Conservation (phyloP, 176 grass and related monocot species). For the Lolium rigidum region DNA sequence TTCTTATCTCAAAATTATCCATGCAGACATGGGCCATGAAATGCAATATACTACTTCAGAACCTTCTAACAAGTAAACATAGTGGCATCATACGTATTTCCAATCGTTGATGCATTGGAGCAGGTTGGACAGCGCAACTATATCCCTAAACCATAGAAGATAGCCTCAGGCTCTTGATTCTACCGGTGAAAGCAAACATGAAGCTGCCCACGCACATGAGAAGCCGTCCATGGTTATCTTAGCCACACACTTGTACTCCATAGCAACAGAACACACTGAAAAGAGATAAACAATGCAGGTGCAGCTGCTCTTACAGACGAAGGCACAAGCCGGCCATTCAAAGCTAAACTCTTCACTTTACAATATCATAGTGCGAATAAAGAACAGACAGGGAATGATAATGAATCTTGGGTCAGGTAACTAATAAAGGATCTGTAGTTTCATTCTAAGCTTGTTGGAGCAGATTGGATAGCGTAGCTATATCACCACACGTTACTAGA, state of each 20-base stretch:
- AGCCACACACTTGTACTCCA: neutral
- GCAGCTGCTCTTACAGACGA: neutral
- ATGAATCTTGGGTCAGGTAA: neutral
- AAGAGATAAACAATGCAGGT: neutral
- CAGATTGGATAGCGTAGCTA: neutral
- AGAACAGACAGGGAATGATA: neutral
- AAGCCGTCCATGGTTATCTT: neutral
- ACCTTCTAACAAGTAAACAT: neutral
- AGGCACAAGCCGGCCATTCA: neutral
- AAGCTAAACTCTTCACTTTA: neutral
- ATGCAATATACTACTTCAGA: neutral
- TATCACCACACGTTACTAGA: constrained; percentile 2
- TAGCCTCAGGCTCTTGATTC: neutral
- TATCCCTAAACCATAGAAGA: constrained; percentile 5
- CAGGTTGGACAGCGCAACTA: neutral
- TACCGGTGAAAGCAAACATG: neutral
- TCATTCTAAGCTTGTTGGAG: neutral
- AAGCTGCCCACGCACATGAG: neutral
- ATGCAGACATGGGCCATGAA: constrained; percentile 9
- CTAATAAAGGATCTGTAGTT: neutral
- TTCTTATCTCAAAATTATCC: neutral
- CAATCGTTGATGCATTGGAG: constrained; percentile 4
- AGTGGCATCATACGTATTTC: neutral
- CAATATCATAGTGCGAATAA: neutral
- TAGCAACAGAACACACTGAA: neutral